Evolutionary conservation across 83 land plant species (phyloP), one percentile per base, ranked within the genome.

Genomic region (Isoetes engelmannii): DNA sequence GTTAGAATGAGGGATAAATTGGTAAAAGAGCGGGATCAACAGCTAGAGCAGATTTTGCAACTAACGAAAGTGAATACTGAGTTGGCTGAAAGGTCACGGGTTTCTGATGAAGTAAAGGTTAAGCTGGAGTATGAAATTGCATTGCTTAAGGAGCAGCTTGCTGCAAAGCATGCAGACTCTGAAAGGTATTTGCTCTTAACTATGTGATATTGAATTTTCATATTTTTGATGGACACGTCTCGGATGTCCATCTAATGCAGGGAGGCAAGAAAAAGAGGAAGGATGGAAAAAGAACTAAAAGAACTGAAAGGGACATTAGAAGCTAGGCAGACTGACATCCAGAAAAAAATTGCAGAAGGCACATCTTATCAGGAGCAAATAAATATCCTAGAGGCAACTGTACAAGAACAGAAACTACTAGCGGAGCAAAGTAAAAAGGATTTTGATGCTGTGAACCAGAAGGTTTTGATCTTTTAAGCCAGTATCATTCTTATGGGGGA

Each of bases 401-500:
- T 76, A 18, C 75, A 67, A 12, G 79, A 76, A 20, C 68, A 62
- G 37, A 76, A 69, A 45, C 68, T 62, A 63, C 47, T 63, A 3
- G 65, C 50, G 13, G 79, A 76, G 10, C 70, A 70, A 70, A 62
- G 47, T n/a, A 49, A 54, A 45, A 76, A 76, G 48, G 79, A 76
- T 45, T 63, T 70, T 53, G 68, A 76, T 63, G 55, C 54, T 41
- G 57, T 70, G 50, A 63, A 61, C 48, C 64, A 71, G 10, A 62
- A 72, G 79, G 79, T 76, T 17, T 9, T 28, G 37, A 28, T 28
- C 37, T 28, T n/a, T 28, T 28, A 28, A 28, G 37, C 37, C 37
- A 28, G 37, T 28, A 28, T 28, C 37, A 28, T 28, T 28, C 37
- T 28, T 28, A 28, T 28, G 37, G 37, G 37, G 2, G 37, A 28